Evolutionary conservation across 2,329 filamentous ascomycete genomes (phyloP).

Genomic region (Clarireedia hainanense): DNA sequence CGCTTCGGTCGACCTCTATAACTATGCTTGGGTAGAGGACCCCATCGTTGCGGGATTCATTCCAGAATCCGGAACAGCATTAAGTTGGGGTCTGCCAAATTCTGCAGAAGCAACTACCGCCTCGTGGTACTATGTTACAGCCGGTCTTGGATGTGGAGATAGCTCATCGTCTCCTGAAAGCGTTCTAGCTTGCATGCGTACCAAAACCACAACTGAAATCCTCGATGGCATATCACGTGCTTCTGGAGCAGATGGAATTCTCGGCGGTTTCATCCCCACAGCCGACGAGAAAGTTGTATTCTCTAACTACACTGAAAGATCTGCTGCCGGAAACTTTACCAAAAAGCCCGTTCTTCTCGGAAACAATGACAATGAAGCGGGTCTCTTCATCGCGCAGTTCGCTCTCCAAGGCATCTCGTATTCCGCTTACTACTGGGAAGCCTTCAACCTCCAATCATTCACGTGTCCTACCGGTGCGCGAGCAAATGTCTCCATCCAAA

Average conservation of each 20-base stretch:
- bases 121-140: conserved; percentile 23
- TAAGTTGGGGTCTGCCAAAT: conserved; percentile 22
- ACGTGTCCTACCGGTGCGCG: conserved; percentile 29
- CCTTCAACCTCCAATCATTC: conserved; percentile 26
- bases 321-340: conserved; percentile 10
- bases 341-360: conserved; percentile 28
- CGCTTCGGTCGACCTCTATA: conserved; percentile 40
- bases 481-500: conserved; percentile 22
- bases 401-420: conserved; percentile 16
- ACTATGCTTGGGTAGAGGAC: conserved; percentile 27
- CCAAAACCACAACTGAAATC: conserved; percentile 19
- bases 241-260: conserved; percentile 8
- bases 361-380: conserved; percentile 30
- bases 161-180: conserved; percentile 14
- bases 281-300: conserved; percentile 25
- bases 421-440: conserved; percentile 23
- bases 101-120: conserved; percentile 11
- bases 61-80: conserved; percentile 27
- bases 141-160: conserved; percentile 25
- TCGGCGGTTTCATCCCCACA: conserved; percentile 24
- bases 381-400: conserved; percentile 23
- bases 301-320: conserved; percentile 21
- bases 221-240: not conserved
- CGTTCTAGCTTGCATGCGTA: conserved; percentile 25
- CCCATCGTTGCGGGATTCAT: conserved; percentile 29